Conservation (phyloP, 495 filamentous ascomycete species). For the Acidiella bohemica region DNA sequence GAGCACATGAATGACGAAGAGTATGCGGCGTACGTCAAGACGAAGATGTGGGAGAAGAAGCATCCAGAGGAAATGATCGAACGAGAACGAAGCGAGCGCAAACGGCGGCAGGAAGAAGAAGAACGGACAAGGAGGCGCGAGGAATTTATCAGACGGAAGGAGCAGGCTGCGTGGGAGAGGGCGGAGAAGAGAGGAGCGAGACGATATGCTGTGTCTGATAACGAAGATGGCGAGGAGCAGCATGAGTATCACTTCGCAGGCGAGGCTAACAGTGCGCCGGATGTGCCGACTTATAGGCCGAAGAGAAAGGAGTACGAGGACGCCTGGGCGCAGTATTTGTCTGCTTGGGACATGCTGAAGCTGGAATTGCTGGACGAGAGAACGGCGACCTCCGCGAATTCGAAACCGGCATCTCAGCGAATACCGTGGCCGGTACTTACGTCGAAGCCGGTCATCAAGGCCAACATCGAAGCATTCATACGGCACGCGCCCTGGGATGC, state of each 20-base stretch:
- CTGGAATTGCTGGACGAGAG: constrained; percentile 11
- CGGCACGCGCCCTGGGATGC: constrained; percentile 31
- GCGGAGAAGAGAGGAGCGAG: constrained; percentile 25
- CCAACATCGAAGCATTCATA: constrained; percentile 39
- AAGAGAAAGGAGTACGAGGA: constrained; percentile 6
- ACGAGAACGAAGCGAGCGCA: constrained; percentile 41
- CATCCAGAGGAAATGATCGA: constrained; percentile 50
- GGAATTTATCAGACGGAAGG: constrained; percentile 19
- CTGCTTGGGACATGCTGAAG: constrained; percentile 15
- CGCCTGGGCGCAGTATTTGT: constrained; percentile 13
- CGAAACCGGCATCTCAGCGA: constrained; percentile 7
- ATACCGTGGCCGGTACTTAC: constrained; percentile 17
- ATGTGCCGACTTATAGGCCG: not conserved
- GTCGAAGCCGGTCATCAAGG: constrained; percentile 8
- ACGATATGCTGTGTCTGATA: constrained; percentile 11
- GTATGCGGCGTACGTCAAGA: constrained; percentile 70
- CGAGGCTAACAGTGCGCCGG: constrained; percentile 3
- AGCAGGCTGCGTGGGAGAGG: constrained; percentile 30
- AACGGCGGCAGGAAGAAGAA: constrained; percentile 38
- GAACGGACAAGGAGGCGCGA: constrained; percentile 33
- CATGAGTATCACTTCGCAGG: constrained; percentile 52
- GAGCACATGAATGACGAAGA: constrained; percentile 86
- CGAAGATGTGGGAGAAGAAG: constrained; percentile 87
- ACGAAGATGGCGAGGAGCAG: constrained; percentile 27
- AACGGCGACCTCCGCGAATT: not conserved